Evolutionary conservation across 495 filamentous ascomycete genomes (phyloP), one percentile per base, ranked within the genome.

Genomic region (Clohesyomyces aquaticus): DNA sequence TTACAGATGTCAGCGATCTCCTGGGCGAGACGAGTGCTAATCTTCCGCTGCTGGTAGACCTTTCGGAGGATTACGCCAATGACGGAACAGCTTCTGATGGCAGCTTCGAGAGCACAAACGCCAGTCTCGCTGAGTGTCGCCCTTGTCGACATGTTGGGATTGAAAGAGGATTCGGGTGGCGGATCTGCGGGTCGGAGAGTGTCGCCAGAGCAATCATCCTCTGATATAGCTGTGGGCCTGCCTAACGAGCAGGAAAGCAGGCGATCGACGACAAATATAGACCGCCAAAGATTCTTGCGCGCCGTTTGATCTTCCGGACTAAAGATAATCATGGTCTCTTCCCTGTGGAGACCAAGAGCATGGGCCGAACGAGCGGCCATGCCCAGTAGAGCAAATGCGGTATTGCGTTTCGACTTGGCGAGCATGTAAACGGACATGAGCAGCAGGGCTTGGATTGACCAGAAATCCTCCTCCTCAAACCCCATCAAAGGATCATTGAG

Each of bases 21-120:
- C 63, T 89, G 85, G 1, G 86, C 87, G 21, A 86, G 77, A 21
- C 79, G 75, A 28, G 86, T 87, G 8, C 86, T 90, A 43, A 90
- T 83, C 61, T 85, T 89, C 59, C 86, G 80, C 48, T 83, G 81
- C 60, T 87, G 85, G 66, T 90, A 91, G 21, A 91, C 83, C 45
- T 82, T 84, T 23, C 80, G 84, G 18, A 91, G 78, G 22, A 88
- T 87, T 4, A 78, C 76, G 32, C 88, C 87, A 52, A 91, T 87
- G 35, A 87, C 79, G 42, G 81, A 83, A 64, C 83, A 87, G 53
- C 79, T 82, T 32, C 79, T 78, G 9, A 86, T 80, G 9, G 80
- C 77, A 4, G 82, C 78, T 66, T 85, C 80, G 1, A 87, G 72
- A 23, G 77, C 79, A 48, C 60, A 53, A 16, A 56, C 29, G 21